Conservation (phyloP, 768 basidiomycete genomes). For the Rhodotorula sphaerocarpa region DNA sequence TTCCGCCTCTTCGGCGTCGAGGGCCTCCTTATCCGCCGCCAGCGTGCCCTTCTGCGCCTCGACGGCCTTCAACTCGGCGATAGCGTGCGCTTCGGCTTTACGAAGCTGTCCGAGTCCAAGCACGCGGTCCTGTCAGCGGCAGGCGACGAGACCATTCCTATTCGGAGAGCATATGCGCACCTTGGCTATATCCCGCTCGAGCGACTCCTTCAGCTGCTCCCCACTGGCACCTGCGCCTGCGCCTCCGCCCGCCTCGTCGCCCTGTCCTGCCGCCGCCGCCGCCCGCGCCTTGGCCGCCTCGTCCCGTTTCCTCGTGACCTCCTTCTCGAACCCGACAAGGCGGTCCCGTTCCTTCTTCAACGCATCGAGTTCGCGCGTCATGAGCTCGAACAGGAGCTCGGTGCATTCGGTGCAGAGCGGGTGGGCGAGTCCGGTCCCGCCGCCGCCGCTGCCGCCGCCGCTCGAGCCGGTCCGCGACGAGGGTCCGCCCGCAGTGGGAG, state of each 20-base stretch:
- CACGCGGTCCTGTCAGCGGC: neutral
- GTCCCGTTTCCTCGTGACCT: constrained; percentile 22
- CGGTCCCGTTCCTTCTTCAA: constrained; percentile 71
- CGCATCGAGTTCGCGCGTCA: constrained; percentile 64
- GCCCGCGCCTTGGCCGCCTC: constrained; percentile 4
- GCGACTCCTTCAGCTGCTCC: constrained; percentile 51
- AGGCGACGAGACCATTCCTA: neutral
- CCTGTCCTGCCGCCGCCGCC: neutral
- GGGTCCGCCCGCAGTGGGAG: constrained; percentile 13
- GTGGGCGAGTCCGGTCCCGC: constrained; percentile 38
- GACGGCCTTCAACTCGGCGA: constrained; percentile 65
- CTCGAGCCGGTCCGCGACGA: no score
- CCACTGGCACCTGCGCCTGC: neutral
- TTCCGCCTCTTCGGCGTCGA: constrained; percentile 68
- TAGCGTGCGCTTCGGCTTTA: constrained; percentile 37
- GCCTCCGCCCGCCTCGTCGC: no score
- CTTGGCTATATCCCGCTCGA: constrained; percentile 63
- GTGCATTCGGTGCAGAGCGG: constrained; percentile 94
- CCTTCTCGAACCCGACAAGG: constrained; percentile 54
- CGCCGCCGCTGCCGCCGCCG: no score
- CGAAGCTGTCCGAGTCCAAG: constrained; percentile 6
- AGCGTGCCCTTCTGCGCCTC: constrained; percentile 70
- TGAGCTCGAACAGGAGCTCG: constrained; percentile 62
- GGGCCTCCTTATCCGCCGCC: constrained; percentile 58
- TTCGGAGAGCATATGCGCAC: no score